Base-by-base conservation (phyloP, 1,139 yeast genomes). In the Chernovozyma sophiae-reginae region DNA sequence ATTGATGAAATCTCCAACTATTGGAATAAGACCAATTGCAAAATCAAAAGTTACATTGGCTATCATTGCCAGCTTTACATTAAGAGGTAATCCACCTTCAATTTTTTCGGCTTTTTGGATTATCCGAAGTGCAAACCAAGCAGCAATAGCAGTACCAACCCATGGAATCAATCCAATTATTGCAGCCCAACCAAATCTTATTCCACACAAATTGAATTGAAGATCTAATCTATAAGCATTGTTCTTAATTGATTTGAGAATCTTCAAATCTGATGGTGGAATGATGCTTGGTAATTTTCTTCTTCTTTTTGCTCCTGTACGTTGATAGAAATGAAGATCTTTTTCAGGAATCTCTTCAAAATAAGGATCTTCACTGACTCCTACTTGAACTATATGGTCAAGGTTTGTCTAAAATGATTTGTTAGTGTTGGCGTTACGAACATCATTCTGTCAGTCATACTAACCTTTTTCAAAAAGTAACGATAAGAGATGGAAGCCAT, bases 101-200 rank as follows among this genome's bases (percentile, higher is more conserved):
- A 84, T 67, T 31, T 64, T 43, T 37, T 63, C 61, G 4, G 89
- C 85, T 36, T 68, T 65, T 20, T 58, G 57, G 35, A 82, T 64
- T 22, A 81, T 47, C 37, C 64, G 56, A 41, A 76, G 46, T 0
- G 86, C 81, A 32, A 84, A 59, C 33, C 56, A 60, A 8, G 73
- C 52, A 19, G 79, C 72, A 38, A 80, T 55, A 6, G 72, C 31
- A 46, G 77, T 81, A 6, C 89, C 89, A 18, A 79, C 56, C 57
- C 76, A 64, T 0, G 95, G 95, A 23, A 86, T 50, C 12, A 85
- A 50, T 2, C 90, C 90, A 43, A 85, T 72, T 12, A 85, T 45
- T 2, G 84, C 86, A 2, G 83, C 72, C 84, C 87, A 81, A 2
- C 95, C 95, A 27, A 81, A 51, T 32, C 86, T 61, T 20, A 79